phyloP scores from a whole-genome alignment of 2,329 filamentous ascomycete species.

The Microcyclosporella mali region DNA sequence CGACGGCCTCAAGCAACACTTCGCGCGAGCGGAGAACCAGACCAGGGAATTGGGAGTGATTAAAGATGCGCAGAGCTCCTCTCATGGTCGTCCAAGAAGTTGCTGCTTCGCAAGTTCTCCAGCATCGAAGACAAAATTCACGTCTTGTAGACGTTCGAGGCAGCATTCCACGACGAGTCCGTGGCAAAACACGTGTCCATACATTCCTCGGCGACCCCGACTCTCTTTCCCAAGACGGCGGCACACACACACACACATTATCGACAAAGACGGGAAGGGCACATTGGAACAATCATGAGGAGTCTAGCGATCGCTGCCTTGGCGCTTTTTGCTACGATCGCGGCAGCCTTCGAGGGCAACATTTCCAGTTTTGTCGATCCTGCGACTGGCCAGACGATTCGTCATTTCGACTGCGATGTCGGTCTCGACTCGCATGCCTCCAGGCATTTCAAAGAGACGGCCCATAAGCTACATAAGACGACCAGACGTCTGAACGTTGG shows the following conservation, averaged over 20 bases:
- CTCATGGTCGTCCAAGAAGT: neutral
- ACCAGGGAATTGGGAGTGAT: slow-evolving; percentile 1
- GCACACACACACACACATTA: slow-evolving; percentile 2
- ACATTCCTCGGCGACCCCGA: slow-evolving; percentile 14
- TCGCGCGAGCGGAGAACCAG: slow-evolving; percentile 2
- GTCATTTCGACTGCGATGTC: slow-evolving; percentile 41
- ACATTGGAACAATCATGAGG: slow-evolving; percentile 19
- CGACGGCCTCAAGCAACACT: slow-evolving; percentile 6
- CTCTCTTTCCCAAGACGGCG: slow-evolving; percentile 9
- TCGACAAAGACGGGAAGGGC: slow-evolving; percentile 16
- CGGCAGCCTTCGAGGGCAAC: slow-evolving; percentile 11
- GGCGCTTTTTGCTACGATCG: slow-evolving; percentile 13
- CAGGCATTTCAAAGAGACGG: slow-evolving; percentile 35
- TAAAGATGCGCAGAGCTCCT: slow-evolving; percentile 8
- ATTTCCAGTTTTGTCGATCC: slow-evolving; percentile 25
- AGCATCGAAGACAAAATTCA: neutral
- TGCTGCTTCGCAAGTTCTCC: neutral
- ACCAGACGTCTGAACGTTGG: slow-evolving; percentile 13
- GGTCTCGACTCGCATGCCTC: slow-evolving; percentile 30
- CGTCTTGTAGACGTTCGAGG: slow-evolving; percentile 5
- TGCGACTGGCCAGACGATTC: slow-evolving; percentile 23
- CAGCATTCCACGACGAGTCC: slow-evolving; percentile 9
- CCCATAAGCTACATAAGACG: slow-evolving; percentile 31
- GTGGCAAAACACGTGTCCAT: slow-evolving; percentile 8
- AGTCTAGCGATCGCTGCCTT: slow-evolving; percentile 17